A percentile compares a stretch with the other conserved stretches of the same genome.
These are phyloP conservation scores for Ceratocystis harringtonii DNA, from an alignment of 2,329 filamentous ascomycete genomes.

Conservation along the genomic window DNA sequence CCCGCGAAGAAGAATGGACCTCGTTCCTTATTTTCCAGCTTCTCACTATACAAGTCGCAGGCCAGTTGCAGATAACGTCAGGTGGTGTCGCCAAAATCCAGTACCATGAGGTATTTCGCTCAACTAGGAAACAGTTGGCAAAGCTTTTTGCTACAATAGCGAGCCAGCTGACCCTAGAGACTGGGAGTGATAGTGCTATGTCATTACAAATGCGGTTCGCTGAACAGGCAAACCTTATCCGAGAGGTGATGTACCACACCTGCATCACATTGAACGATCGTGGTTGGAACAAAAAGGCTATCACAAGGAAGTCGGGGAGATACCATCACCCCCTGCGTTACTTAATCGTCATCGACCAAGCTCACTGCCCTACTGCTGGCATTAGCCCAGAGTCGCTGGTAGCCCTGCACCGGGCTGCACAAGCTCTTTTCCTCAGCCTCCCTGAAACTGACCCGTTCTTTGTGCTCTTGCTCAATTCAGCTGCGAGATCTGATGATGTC, in stretches of 20 bases:
- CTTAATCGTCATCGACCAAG: conserved; percentile 10
- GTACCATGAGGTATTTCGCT: conserved; percentile 13
- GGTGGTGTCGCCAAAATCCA: conserved; percentile 6
- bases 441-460: conserved; percentile 11
- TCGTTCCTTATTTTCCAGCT: conserved; percentile 14
- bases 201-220: not conserved
- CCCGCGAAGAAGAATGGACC: conserved; percentile 15
- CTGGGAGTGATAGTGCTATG: not conserved
- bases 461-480: not conserved
- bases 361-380: not conserved
- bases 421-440: conserved; percentile 12
- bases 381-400: conserved; percentile 5
- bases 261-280: not conserved
- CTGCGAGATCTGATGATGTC: not conserved
- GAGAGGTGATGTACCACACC: not conserved
- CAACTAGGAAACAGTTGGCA: conserved; percentile 4
- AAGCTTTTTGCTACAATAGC: conserved; percentile 11
- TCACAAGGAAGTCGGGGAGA: not conserved
- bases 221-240: conserved; percentile 1
- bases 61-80: not conserved
- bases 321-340: conserved; percentile 7
- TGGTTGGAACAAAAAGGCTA: conserved; percentile 10
- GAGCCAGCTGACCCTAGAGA: not conserved
- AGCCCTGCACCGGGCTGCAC: conserved; percentile 12
- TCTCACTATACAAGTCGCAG: conserved; percentile 1